Base-by-base conservation (phyloP, 441 rosid genomes). In the Populus hybrid region DNA sequence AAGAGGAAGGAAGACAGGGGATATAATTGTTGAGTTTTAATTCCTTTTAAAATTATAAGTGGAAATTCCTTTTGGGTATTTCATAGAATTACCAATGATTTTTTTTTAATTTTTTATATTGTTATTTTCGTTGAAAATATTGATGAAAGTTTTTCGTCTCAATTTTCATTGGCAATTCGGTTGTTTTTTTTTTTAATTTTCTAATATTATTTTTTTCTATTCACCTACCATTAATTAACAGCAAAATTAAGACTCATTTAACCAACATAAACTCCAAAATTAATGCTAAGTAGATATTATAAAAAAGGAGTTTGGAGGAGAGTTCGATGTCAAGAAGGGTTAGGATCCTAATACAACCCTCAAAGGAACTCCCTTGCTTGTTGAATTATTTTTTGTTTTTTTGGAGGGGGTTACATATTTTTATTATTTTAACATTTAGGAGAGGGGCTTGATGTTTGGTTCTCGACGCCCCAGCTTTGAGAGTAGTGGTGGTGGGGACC, bases 401-500 rank as follows among this genome's bases (percentile, higher is more conserved):
- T n/a, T n/a, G n/a, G n/a, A n/a, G n/a, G n/a, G n/a, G n/a, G n/a
- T n/a, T n/a, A n/a, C n/a, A n/a, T n/a, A n/a, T 42, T 35, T 59
- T 10, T 20, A 23, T 61, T n/a, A n/a, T 63, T 20, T 28, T 64
- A 64, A 11, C 18, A 64, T 64, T 3, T 11, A 4, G 31, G 40
- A 20, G 12, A 72, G 16, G 68, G 31, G 36, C 45, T 67, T 77
- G 70, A 67, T 11, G 64, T 75, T 78, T 50, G 69, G 79, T 68
- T 45, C 77, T 84, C 85, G 87, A 91, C 92, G 91, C 88, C 91
- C 91, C 81, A 76, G 77, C 84, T 69, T 79, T 74, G 73, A 71
- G 74, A 76, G 72, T 38, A 7, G 76, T 77, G 80, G 81, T 82
- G 84, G 84, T 74, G 80, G 90, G 89, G 79, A 75, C 92, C 79